phyloP scores from a whole-genome alignment of 805 yeast species.

The Deakozyma indianensis region DNA sequence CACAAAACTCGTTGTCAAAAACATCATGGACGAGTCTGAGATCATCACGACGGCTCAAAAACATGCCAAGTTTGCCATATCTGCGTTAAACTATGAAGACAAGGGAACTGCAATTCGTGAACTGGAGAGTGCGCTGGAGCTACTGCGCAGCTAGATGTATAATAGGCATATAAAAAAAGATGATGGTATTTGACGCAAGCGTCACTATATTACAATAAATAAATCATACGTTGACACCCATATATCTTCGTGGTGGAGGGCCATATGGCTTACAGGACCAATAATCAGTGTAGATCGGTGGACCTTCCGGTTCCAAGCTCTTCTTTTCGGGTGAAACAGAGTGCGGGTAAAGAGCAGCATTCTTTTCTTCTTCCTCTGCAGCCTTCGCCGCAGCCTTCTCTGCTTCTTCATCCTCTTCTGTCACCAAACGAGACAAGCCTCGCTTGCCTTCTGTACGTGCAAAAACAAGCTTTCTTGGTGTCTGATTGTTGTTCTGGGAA shows the following conservation, averaged over 20 bases:
- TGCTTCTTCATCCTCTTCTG: not conserved
- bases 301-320: not conserved
- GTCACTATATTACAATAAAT: not conserved
- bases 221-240: conserved; percentile 1
- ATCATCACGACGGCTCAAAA: conserved; percentile 34
- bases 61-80: conserved; percentile 57
- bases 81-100: conserved; percentile 62
- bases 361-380: not conserved
- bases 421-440: not conserved
- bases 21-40: conserved; percentile 22
- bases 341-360: not conserved
- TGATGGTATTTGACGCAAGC: not conserved
- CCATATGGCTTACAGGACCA: conserved; percentile 1
- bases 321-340: not conserved
- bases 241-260: not conserved
- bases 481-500: not conserved
- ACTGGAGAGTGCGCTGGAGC: conserved; percentile 33
- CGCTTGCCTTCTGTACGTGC: not conserved
- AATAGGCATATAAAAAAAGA: no score
- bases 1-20: conserved; percentile 13
- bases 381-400: not conserved
- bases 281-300: not conserved
- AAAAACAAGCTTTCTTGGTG: not conserved
- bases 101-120: conserved; percentile 46
- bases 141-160: conserved; percentile 11